Base-by-base conservation (phyloP, 306 rosid genomes). In the Vigna radiata region DNA sequence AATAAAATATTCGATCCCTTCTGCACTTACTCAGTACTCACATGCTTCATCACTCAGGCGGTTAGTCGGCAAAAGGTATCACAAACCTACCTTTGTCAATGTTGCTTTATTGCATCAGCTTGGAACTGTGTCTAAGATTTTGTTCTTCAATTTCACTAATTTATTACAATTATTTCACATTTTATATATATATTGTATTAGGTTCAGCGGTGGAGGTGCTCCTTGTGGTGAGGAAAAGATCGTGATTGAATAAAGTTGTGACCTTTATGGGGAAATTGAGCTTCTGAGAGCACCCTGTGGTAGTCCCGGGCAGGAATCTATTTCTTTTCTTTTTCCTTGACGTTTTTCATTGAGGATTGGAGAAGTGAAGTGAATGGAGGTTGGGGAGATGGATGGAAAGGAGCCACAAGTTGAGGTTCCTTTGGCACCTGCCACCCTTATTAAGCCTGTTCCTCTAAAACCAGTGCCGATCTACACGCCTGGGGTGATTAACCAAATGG, bases 401-500 rank as follows among this genome's bases (percentile, higher is more conserved):
- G 66, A 79, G 44, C 18, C 12, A 8, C 53, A 71, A 61, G 29
- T 21, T 5, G 67, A 79, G 80, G 65, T 52, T 67, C 71, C 77
- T 27, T 82, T 80, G 89, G 61, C 53, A 54, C 89, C 86, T 10
- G 27, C 67, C 15, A 82, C 84, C 16, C 86, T 86, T 15, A 5
- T 23, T 15, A 86, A 82, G 81, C 81, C 86, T 3, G 17, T 25
- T 82, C 13, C 50, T 11, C 27, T 47, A 3, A 83, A 59, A 79
- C 23, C 81, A 68, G 81, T 23, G 58, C 89, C 84, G 86, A 86
- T 86, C 89, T 86, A 69, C 72, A n/a, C 16, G 0, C 19, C 80
- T 15, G 81, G 1, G 37, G 84, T 59, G 23, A 72, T 56, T 67
- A 75, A 70, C 31, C 68, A 63, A 7, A 44, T 55, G 70, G 76